These are phyloP conservation scores for Russula ochroleuca DNA, from an alignment of 768 basidiomycete species.

Conservation along the genomic window DNA sequence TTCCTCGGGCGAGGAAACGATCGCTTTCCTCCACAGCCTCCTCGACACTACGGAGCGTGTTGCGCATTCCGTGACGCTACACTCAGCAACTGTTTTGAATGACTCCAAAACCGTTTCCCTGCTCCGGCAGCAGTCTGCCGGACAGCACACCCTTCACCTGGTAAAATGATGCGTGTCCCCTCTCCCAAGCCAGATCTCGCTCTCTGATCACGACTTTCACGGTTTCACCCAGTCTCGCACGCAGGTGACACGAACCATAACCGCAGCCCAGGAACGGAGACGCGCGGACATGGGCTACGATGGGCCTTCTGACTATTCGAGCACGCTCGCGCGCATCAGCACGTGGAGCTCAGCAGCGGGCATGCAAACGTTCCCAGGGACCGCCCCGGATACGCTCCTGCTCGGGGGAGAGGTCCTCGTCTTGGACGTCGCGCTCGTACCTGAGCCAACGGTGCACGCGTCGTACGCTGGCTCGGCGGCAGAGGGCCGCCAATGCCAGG, in stretches of 20 bases:
- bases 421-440: conserved; percentile 32
- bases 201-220: neutral
- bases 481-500: conserved; percentile 44
- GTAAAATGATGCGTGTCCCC: neutral
- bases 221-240: conserved; percentile 22
- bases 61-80: conserved; percentile 14
- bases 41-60: conserved; percentile 18
- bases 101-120: conserved; percentile 25
- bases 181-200: neutral
- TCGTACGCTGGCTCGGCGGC: conserved; percentile 52
- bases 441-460: conserved; percentile 60
- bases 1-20: conserved; percentile 16
- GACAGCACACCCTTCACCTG: conserved; percentile 21
- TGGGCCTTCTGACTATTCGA: conserved; percentile 13
- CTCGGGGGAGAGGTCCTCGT: conserved; percentile 22
- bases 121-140: conserved; percentile 24
- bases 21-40: conserved; percentile 18
- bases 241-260: conserved; percentile 17
- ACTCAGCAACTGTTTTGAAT: conserved; percentile 15
- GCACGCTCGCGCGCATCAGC: conserved; percentile 11
- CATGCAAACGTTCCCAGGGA: conserved; percentile 21
- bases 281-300: conserved; percentile 16
- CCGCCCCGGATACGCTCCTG: conserved; percentile 12
- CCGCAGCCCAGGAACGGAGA: conserved; percentile 9
- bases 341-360: conserved; percentile 19